These are phyloP conservation scores for Microcyclospora pomicola DNA, from an alignment of 2,329 filamentous ascomycete species.

Conservation along the genomic window DNA sequence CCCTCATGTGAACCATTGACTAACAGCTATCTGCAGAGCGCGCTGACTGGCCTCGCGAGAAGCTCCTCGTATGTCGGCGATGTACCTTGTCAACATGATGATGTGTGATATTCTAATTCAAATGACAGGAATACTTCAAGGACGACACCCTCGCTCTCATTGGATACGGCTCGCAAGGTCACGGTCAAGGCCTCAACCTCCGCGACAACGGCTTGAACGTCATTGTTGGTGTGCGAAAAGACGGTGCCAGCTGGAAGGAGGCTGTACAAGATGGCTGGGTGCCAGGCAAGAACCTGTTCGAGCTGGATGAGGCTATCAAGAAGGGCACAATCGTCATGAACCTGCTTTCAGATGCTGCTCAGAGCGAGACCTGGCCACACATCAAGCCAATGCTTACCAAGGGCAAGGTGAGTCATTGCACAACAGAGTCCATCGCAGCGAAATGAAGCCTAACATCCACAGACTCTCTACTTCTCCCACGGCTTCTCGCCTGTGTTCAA, in stretches of 20 bases:
- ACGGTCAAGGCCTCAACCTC: slow-evolving; percentile 98
- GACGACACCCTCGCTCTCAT: slow-evolving; percentile 98
- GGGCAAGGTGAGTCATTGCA: slow-evolving; percentile 65
- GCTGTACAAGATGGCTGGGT: slow-evolving; percentile 96
- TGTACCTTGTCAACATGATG: slow-evolving; percentile 5
- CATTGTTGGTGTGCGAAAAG: slow-evolving; percentile 96
- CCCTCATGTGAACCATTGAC: too few species aligned
- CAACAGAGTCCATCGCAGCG: not conserved
- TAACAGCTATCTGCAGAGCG: slow-evolving; percentile 50
- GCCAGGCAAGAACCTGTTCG: slow-evolving; percentile 96
- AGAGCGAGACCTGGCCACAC: slow-evolving; percentile 95
- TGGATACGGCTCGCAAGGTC: slow-evolving; percentile 94
- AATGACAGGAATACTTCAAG: slow-evolving; percentile 88
- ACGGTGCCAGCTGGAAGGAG: slow-evolving; percentile 97
- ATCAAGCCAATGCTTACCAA: slow-evolving; percentile 98
- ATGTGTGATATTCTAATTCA: slow-evolving; percentile 15
- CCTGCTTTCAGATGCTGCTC: slow-evolving; percentile 91
- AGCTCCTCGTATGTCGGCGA: slow-evolving; percentile 64
- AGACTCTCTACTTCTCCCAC: slow-evolving; percentile 99
- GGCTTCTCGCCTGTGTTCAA: slow-evolving; percentile 99
- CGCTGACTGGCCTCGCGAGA: slow-evolving; percentile 95
- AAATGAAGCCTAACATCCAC: slow-evolving; percentile 12
- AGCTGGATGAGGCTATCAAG: slow-evolving; percentile 89
- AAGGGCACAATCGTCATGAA: slow-evolving; percentile 98
- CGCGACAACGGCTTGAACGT: slow-evolving; percentile 99